Conservation (phyloP, 306 rosid genomes). For the Bauhinia variegata region DNA sequence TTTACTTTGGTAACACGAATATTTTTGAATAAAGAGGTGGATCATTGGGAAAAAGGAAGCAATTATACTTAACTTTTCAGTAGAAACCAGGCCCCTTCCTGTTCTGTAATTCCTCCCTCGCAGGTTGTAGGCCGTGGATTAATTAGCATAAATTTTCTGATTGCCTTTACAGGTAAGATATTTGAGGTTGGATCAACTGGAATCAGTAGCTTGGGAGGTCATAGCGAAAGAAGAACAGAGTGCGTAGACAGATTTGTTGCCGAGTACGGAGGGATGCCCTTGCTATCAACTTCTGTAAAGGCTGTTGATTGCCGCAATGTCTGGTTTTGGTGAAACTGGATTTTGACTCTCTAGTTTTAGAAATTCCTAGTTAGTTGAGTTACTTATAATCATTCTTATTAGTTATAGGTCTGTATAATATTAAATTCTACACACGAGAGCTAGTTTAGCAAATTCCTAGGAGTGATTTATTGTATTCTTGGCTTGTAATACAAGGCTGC, state of each 20-base stretch:
- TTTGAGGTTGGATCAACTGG: slow-evolving; percentile 96
- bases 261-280: slow-evolving; percentile 76
- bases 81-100: not conserved
- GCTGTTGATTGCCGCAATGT: slow-evolving; percentile 81
- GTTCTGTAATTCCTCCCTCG: not conserved
- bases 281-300: slow-evolving; percentile 72
- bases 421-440: slow-evolving; percentile 31
- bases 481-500: slow-evolving; percentile 48
- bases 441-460: slow-evolving; percentile 40
- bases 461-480: slow-evolving; percentile 53
- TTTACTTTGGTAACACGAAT: too few species aligned
- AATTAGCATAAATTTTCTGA: too few species aligned
- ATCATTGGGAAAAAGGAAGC: not conserved
- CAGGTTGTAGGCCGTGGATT: slow-evolving; percentile 1
- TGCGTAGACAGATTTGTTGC: slow-evolving; percentile 72
- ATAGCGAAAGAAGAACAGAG: slow-evolving; percentile 70
- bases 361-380: slow-evolving; percentile 42
- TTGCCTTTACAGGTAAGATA: slow-evolving; percentile 62
- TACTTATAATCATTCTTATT: slow-evolving; percentile 37
- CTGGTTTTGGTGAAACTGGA: slow-evolving; percentile 81
- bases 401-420: slow-evolving; percentile 47
- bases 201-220: slow-evolving; percentile 96
- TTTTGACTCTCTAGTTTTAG: slow-evolving; percentile 31
- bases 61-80: not conserved
- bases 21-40: too few species aligned